Evolutionary conservation across 2,329 filamentous ascomycete species (phyloP).

Genomic region (Balansia obtecta): DNA sequence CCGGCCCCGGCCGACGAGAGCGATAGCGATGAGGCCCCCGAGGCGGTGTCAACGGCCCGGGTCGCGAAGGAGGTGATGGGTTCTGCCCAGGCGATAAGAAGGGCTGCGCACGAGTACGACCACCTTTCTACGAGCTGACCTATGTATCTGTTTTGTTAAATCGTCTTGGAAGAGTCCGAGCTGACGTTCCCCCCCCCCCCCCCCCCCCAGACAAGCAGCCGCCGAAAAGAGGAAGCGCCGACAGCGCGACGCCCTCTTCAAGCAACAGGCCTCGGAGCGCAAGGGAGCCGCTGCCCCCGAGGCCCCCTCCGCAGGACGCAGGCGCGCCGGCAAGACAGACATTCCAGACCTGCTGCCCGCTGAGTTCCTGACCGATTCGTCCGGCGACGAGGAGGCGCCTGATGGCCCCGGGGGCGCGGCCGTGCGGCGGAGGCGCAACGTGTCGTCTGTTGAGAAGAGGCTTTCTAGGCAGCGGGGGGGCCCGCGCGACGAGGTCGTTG

Average conservation of each 20-base stretch:
- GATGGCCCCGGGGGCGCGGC: constrained; percentile 11
- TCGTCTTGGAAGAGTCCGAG: too few species aligned
- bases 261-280: constrained; percentile 40
- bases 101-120: constrained; percentile 36
- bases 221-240: constrained; percentile 42
- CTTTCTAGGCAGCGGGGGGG: constrained; percentile 25
- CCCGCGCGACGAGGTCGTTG: constrained; percentile 35
- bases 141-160: too few species aligned
- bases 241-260: constrained; percentile 40
- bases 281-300: constrained; percentile 12
- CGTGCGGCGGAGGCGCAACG: constrained; percentile 29
- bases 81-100: constrained; percentile 32
- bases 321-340: constrained; percentile 21
- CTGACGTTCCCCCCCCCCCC: too few species aligned
- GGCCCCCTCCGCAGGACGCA: constrained; percentile 3
- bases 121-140: too few species aligned
- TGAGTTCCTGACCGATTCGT: constrained; percentile 41
- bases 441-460: constrained; percentile 26
- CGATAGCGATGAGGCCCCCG: constrained; percentile 43
- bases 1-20: constrained; percentile 24
- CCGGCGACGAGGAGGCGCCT: constrained; percentile 25
- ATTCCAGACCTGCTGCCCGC: constrained; percentile 37
- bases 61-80: constrained; percentile 34
- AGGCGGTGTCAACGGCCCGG: constrained; percentile 42
- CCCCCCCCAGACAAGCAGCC: constrained; percentile 40